Conservation (phyloP, 176 grass and related monocot genomes). For the Luzula sylvatica region DNA sequence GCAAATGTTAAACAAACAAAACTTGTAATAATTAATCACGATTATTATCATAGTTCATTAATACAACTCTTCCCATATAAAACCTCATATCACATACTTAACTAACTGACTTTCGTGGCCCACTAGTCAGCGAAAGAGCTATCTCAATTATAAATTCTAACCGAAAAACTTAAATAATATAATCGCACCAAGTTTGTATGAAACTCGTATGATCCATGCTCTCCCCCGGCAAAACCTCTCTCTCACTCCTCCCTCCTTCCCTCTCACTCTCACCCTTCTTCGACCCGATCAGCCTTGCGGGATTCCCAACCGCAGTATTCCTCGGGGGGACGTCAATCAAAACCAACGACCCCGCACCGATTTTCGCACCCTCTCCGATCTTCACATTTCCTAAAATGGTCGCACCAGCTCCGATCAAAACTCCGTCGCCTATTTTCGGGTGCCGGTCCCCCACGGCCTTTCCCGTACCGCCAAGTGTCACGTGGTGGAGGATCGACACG, state of each 20-base stretch:
- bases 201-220: slow-evolving; percentile 98
- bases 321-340: slow-evolving; percentile 71
- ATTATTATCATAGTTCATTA: no score
- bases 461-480: slow-evolving; percentile 82
- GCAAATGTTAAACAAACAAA: no score
- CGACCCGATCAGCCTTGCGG: slow-evolving; percentile 55
- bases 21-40: no score
- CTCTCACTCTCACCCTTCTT: slow-evolving; percentile 24
- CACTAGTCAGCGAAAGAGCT: no score
- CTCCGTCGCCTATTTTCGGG: slow-evolving; percentile 78
- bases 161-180: slow-evolving; percentile 39
- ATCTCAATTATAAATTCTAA: no score
- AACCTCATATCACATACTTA: no score
- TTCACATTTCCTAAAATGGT: slow-evolving; percentile 84
- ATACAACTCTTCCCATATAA: no score
- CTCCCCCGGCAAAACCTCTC: slow-evolving; percentile 48
- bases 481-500: slow-evolving; percentile 95
- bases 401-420: slow-evolving; percentile 82
- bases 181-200: slow-evolving; percentile 82
- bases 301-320: slow-evolving; percentile 73
- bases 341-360: slow-evolving; percentile 79
- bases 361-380: slow-evolving; percentile 85
- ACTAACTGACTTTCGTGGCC: neutral
- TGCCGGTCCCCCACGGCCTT: slow-evolving; percentile 87
- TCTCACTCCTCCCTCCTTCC: slow-evolving; percentile 12